Evolutionary conservation across 2,329 filamentous ascomycete species (phyloP).

Genomic region (Penicillium hesseltinei): DNA sequence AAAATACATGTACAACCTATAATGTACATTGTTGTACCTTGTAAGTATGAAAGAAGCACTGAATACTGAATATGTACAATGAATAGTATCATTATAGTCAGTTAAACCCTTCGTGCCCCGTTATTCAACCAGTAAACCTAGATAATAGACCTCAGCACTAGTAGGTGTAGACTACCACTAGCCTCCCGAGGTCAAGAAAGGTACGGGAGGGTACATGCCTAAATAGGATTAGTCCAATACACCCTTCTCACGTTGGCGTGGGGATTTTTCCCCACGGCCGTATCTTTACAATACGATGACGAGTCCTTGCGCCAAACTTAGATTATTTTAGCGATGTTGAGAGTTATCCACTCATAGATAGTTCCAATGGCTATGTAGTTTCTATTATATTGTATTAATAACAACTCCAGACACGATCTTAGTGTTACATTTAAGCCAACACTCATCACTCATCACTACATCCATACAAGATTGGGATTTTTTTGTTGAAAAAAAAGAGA

Average conservation of each 20-base stretch:
- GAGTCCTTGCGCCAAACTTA: constrained; percentile 6
- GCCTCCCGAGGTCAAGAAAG: background rate
- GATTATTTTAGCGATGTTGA: background rate
- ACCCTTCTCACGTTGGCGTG: constrained; percentile 1
- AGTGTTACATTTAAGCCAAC: background rate
- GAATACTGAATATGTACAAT: too few species aligned
- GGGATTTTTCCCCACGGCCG: constrained; percentile 1
- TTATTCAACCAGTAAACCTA: background rate
- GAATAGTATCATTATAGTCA: background rate
- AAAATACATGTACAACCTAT: background rate
- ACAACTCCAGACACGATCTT: too few species aligned
- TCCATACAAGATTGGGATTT: background rate
- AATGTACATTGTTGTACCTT: background rate
- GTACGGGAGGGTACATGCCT: background rate
- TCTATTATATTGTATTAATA: background rate
- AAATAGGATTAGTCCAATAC: constrained; percentile 4
- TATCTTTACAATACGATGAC: constrained; percentile 8
- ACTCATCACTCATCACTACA: background rate
- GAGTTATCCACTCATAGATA: background rate
- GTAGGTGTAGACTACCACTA: background rate
- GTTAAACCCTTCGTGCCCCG: background rate
- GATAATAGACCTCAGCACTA: background rate
- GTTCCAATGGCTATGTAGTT: background rate
- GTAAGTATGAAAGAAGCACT: too few species aligned
- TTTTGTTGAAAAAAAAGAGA: background rate